Evolutionary conservation across 2,329 filamentous ascomycete genomes (phyloP), one percentile per base, ranked within the genome.

Genomic region (Peltaster fructicola): DNA sequence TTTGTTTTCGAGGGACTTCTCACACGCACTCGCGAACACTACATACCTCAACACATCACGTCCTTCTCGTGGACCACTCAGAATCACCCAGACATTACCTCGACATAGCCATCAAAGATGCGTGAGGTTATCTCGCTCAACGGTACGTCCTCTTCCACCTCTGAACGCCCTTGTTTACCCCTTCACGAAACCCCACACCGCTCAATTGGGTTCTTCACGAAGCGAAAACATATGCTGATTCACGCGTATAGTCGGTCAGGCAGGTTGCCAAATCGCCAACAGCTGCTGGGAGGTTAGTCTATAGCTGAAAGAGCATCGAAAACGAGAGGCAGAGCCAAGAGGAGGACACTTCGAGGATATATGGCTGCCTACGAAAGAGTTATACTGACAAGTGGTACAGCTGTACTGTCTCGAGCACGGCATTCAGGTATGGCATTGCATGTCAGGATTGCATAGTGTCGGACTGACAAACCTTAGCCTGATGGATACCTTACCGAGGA

Each of bases 401-500:
- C 80, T 98, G 38, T 98, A 98, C 73, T 98, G 88, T 65, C 81
- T 98, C 51, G 88, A 98, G 72, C 88, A 98, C 61, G 88, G 88
- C 51, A 98, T 98, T 48, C 79, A 92, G 77, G 84, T 92, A 73
- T 56, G 42, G 30, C 31, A 10, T 20, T 5, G 20, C 17, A 22
- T 24, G 17, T 23, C 17, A 12, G 11, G 3, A 20, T 14, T n/a
- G 8, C 12, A 29, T 8, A 19, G 6, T 8, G 22, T 15, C 8
- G 23, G 11, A 27, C 38, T 46, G 35, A 46, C 38, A 28, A 11
- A 15, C n/a, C 10, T 19, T 54, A 98, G 85, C 85, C 88, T 46
- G 88, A 98, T 72, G 88, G 88, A 56, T 95, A 79, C 66, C 73
- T 98, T 57, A 95, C 84, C 40, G 85, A 93, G 54, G 85, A 95